These are phyloP conservation scores for Purpureocillium lavendulum DNA, from an alignment of 2,329 filamentous ascomycete genomes.

Conservation along the genomic window DNA sequence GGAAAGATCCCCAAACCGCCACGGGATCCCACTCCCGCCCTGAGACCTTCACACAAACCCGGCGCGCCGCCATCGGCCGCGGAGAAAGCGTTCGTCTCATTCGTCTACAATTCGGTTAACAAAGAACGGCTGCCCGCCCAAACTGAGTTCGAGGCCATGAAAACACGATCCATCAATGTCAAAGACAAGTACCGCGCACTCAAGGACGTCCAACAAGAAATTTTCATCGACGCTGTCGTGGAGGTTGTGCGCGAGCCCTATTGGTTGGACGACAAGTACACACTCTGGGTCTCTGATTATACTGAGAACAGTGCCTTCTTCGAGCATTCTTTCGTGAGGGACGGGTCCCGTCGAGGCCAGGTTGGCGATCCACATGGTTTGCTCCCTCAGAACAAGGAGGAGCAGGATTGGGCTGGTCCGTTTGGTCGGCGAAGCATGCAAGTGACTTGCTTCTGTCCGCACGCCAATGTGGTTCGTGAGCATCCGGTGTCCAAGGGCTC, in stretches of 20 bases:
- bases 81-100: conserved; percentile 37
- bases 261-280: conserved; percentile 35
- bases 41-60: conserved; percentile 10
- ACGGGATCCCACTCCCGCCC: conserved; percentile 22
- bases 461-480: conserved; percentile 49
- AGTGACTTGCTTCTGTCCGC: conserved; percentile 61
- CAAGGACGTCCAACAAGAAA: conserved; percentile 46
- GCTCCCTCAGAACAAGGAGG: conserved; percentile 15
- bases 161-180: conserved; percentile 30
- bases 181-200: conserved; percentile 56
- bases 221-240: conserved; percentile 62
- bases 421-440: conserved; percentile 64
- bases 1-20: conserved; percentile 24
- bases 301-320: conserved; percentile 61
- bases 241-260: conserved; percentile 54
- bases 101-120: conserved; percentile 35
- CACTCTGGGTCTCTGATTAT: conserved; percentile 76
- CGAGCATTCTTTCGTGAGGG: conserved; percentile 29
- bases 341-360: conserved; percentile 20
- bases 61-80: conserved; percentile 12
- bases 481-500: conserved; percentile 45
- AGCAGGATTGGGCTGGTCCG: conserved; percentile 60
- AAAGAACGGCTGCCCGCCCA: conserved; percentile 33
- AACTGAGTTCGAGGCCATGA: conserved; percentile 31
- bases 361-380: conserved; percentile 53